Conservation (phyloP, 306 rosid species). For the Coriaria nepalensis region DNA sequence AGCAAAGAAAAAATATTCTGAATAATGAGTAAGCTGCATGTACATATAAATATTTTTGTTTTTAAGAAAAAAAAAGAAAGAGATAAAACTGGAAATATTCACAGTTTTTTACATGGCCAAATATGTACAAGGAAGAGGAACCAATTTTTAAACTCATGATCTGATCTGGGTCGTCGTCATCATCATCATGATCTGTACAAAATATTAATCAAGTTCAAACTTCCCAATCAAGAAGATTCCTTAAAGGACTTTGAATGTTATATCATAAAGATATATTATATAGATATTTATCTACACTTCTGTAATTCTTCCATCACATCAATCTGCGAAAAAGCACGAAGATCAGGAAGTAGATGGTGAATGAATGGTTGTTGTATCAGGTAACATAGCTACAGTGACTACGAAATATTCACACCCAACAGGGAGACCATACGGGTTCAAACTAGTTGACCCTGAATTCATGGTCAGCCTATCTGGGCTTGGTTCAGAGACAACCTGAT, state of each 20-base stretch:
- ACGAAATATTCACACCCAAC: conserved; percentile 90
- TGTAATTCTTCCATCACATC: conserved; percentile 88
- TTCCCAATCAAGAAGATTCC: conserved; percentile 30
- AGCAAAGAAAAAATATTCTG: no score
- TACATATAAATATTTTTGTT: no score
- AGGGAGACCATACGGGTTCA: conserved; percentile 83
- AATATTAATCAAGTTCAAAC: conserved; percentile 26
- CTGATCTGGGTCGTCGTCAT: background rate
- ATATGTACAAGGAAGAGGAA: conserved; percentile 6
- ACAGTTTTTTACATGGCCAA: conserved; percentile 10
- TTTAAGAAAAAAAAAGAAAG: no score
- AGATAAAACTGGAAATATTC: conserved; percentile 14
- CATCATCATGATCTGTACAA: conserved; percentile 53
- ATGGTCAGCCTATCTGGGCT: conserved; percentile 64
- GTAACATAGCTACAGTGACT: conserved; percentile 97
- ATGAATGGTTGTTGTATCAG: conserved; percentile 77
- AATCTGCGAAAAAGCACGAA: conserved; percentile 36
- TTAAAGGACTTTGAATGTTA: conserved; percentile 19
- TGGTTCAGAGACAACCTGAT: conserved; percentile 28
- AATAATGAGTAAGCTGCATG: no score
- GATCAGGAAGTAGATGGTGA: conserved; percentile 94
- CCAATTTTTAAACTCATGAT: conserved; percentile 22
- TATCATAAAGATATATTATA: conserved; percentile 5
- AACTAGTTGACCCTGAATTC: conserved; percentile 76
- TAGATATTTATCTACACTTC: conserved; percentile 40